Evolutionary conservation across 2,329 filamentous ascomycete species (phyloP).

Genomic region (Orbilia ellipsospora): DNA sequence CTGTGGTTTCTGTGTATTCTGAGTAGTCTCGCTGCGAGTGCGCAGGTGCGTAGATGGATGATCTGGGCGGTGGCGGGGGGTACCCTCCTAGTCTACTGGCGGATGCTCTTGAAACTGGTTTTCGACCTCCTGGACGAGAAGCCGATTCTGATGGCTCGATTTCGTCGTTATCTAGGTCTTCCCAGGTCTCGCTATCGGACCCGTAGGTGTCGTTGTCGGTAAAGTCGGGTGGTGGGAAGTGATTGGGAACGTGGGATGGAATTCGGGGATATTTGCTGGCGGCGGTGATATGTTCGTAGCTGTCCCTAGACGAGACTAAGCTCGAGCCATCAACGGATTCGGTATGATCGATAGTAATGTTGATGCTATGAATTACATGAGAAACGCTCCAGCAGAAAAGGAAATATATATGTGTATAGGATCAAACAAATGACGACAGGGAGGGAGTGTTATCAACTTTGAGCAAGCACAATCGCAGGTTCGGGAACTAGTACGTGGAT

Average conservation of each 20-base stretch:
- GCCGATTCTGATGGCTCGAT: conserved; percentile 59
- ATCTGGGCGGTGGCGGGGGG: conserved; percentile 41
- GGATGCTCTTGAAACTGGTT: conserved; percentile 44
- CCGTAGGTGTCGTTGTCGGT: conserved; percentile 58
- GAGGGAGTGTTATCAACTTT: conserved; percentile 1
- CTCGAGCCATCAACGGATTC: conserved; percentile 59
- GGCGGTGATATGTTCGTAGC: conserved; percentile 56
- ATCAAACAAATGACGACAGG: conserved; percentile 1
- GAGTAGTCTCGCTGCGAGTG: conserved; percentile 44
- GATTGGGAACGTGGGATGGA: conserved; percentile 44
- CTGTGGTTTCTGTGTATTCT: conserved; percentile 50
- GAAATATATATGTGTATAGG: conserved; percentile 21
- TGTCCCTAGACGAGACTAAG: conserved; percentile 58
- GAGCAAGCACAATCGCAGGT: conserved; percentile 4
- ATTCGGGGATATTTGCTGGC: conserved; percentile 53
- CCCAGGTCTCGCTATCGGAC: conserved; percentile 57
- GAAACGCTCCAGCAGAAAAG: conserved; percentile 46
- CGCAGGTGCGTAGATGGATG: conserved; percentile 44
- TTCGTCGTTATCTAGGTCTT: conserved; percentile 58
- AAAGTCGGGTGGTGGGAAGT: conserved; percentile 54
- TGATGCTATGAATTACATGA: conserved; percentile 58
- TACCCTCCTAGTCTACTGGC: conserved; percentile 47
- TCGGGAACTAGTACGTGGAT: conserved; percentile 8
- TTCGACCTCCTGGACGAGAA: conserved; percentile 58
- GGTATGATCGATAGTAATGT: conserved; percentile 60